Evolutionary conservation across 73 alveolate species (phyloP).

Genomic region (Tetrahymena borealis): DNA sequence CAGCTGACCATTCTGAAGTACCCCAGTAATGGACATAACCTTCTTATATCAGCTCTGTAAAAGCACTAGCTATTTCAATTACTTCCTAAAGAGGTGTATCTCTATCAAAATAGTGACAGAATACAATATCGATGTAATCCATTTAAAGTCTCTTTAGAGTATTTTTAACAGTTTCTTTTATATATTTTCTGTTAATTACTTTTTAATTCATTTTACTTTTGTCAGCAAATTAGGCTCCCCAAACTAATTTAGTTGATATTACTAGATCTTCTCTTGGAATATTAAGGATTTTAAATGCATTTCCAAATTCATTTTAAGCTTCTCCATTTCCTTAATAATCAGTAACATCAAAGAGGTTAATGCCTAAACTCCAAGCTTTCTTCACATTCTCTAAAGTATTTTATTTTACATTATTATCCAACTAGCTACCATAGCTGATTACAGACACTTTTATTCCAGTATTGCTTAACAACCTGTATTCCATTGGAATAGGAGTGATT

Average conservation of each 20-base stretch:
- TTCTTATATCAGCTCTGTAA: slow-evolving; percentile 77
- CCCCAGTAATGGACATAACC: slow-evolving; percentile 98
- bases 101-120: slow-evolving; percentile 78
- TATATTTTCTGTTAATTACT: slow-evolving; percentile 66
- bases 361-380: slow-evolving; percentile 67
- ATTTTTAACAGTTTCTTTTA: slow-evolving; percentile 72
- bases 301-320: slow-evolving; percentile 60
- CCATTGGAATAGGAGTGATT: no score
- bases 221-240: slow-evolving; percentile 63
- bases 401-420: slow-evolving; percentile 34
- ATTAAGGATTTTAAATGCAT: slow-evolving; percentile 36
- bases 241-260: slow-evolving; percentile 73
- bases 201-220: slow-evolving; percentile 55
- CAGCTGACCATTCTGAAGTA: slow-evolving; percentile 93
- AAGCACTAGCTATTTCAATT: slow-evolving; percentile 75
- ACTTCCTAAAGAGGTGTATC: slow-evolving; percentile 89
- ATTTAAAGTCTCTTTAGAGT: slow-evolving; percentile 75
- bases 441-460: slow-evolving; percentile 84
- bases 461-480: slow-evolving; percentile 78
- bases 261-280: slow-evolving; percentile 62
- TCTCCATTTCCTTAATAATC: slow-evolving; percentile 59
- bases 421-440: slow-evolving; percentile 78
- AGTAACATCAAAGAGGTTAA: slow-evolving; percentile 94
- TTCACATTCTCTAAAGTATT: slow-evolving; percentile 39
- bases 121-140: slow-evolving; percentile 86